Evolutionary conservation across 2,329 filamentous ascomycete genomes (phyloP).

Genomic region (Arthrocladium fulminans): DNA sequence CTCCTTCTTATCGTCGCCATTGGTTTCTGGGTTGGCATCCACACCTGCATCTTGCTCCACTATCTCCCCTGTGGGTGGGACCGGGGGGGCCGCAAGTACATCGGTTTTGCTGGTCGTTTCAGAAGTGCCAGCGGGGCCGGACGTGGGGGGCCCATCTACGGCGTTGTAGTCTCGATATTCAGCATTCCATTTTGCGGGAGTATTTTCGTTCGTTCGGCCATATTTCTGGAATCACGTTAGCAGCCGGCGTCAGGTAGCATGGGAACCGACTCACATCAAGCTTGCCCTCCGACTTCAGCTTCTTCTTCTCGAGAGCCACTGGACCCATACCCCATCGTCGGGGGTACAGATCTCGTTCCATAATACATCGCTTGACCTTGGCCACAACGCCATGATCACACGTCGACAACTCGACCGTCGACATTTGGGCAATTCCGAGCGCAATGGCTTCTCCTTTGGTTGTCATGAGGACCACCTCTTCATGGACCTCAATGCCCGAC

Average conservation of each 20-base stretch:
- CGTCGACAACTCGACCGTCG: constrained; percentile 88
- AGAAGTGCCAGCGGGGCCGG: constrained; percentile 36
- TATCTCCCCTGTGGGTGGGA: constrained; percentile 24
- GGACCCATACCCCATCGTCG: constrained; percentile 93
- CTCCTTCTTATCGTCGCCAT: constrained; percentile 37
- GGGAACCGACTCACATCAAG: constrained; percentile 56
- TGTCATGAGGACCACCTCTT: constrained; percentile 96
- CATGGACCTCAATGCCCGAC: constrained; percentile 81
- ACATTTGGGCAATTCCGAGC: constrained; percentile 94
- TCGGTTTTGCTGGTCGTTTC: constrained; percentile 36
- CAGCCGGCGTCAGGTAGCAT: constrained; percentile 8
- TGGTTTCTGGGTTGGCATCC: constrained; percentile 30
- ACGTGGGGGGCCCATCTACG: constrained; percentile 33
- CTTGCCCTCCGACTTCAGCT: constrained; percentile 96
- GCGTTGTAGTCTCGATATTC: constrained; percentile 86
- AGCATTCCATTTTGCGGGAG: constrained; percentile 82
- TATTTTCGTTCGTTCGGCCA: constrained; percentile 83
- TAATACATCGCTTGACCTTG: constrained; percentile 98
- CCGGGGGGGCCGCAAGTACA: constrained; percentile 24
- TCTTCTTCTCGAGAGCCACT: constrained; percentile 95
- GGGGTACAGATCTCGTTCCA: constrained; percentile 98
- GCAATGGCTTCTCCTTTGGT: constrained; percentile 99
- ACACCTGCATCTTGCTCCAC: constrained; percentile 36
- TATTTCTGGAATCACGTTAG: constrained; percentile 58
- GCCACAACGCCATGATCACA: constrained; percentile 97